Percentiles rank a stretch among this genome's conserved stretches.
Conservation (phyloP, 202 grass and related monocot genomes). For the Zoysia matrella region DNA sequence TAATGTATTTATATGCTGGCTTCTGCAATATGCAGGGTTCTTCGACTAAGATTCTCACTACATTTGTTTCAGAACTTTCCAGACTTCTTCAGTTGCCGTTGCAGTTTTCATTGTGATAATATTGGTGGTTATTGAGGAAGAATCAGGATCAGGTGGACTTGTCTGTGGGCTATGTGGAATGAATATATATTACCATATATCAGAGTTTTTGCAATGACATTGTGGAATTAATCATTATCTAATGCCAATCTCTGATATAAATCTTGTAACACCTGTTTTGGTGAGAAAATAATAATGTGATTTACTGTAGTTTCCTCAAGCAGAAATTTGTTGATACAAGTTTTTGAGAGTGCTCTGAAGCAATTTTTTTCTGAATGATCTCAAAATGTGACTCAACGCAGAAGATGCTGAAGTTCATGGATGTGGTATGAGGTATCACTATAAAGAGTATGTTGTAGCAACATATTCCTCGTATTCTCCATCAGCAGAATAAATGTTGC, state of each 20-base stretch:
- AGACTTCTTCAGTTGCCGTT: slow-evolving; percentile 18
- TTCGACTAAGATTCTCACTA: slow-evolving; percentile 18
- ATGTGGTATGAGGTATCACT: not conserved
- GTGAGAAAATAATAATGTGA: not conserved
- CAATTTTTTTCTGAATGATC: not conserved
- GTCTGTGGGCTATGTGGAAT: slow-evolving; percentile 6
- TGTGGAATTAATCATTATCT: slow-evolving; percentile 6
- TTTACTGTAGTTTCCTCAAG: not conserved
- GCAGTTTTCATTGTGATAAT: slow-evolving; percentile 6
- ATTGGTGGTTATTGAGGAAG: slow-evolving; percentile 16
- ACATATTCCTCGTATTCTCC: not conserved
- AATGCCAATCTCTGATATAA: slow-evolving; percentile 13
- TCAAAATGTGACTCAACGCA: not conserved
- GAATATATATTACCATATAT: slow-evolving; percentile 18
- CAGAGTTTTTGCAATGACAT: slow-evolving; percentile 10
- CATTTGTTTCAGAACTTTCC: slow-evolving; percentile 29
- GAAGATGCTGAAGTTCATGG: not conserved
- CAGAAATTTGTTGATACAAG: not conserved
- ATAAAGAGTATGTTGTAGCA: not conserved
- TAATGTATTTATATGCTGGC: not conserved
- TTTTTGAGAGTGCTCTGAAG: slow-evolving; percentile 15
- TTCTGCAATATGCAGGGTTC: no score
- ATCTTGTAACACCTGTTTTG: slow-evolving; percentile 17
- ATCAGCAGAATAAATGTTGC: not conserved
- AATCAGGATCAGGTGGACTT: slow-evolving; percentile 7